These are phyloP conservation scores for Cercospora sp. DNA, from an alignment of 2,329 filamentous ascomycete genomes.

Conservation along the genomic window DNA sequence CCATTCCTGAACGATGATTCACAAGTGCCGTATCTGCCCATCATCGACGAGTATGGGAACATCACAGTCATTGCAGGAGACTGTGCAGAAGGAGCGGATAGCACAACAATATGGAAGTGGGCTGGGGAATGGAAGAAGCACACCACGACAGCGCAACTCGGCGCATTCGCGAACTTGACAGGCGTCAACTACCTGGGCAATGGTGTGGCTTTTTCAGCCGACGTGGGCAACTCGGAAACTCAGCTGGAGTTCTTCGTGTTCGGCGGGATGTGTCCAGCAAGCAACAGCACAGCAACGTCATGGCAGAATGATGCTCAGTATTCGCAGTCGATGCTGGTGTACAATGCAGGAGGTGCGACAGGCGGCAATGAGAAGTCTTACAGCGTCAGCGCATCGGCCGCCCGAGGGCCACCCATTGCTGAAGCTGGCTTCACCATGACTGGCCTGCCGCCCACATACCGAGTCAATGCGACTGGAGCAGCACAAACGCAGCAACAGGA, in stretches of 20 bases:
- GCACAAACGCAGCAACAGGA: slow-evolving; percentile 68
- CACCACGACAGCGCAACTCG: slow-evolving; percentile 39
- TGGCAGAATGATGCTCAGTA: slow-evolving; percentile 75
- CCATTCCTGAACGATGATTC: slow-evolving; percentile 61
- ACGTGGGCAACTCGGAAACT: slow-evolving; percentile 54
- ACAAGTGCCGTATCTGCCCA: slow-evolving; percentile 64
- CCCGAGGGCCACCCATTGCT: slow-evolving; percentile 66
- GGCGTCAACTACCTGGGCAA: slow-evolving; percentile 59
- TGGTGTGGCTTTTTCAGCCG: slow-evolving; percentile 68
- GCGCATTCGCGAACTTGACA: slow-evolving; percentile 39
- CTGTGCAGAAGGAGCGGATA: slow-evolving; percentile 58
- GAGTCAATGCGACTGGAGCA: slow-evolving; percentile 60
- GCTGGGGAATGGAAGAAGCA: slow-evolving; percentile 57
- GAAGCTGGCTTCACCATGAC: slow-evolving; percentile 89
- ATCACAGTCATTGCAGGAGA: slow-evolving; percentile 73
- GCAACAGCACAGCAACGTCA: slow-evolving; percentile 44
- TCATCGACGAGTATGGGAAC: slow-evolving; percentile 64
- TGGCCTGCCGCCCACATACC: slow-evolving; percentile 66
- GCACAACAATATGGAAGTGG: slow-evolving; percentile 68
- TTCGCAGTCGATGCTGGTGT: slow-evolving; percentile 72
- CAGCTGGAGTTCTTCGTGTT: slow-evolving; percentile 69
- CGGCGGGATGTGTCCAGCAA: slow-evolving; percentile 80
- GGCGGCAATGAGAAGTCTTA: slow-evolving; percentile 44
- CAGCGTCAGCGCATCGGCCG: slow-evolving; percentile 49
- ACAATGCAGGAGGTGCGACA: slow-evolving; percentile 52